phyloP scores from a whole-genome alignment of 1,284 basidiomycete genomes.

The Pholiota adiposa region DNA sequence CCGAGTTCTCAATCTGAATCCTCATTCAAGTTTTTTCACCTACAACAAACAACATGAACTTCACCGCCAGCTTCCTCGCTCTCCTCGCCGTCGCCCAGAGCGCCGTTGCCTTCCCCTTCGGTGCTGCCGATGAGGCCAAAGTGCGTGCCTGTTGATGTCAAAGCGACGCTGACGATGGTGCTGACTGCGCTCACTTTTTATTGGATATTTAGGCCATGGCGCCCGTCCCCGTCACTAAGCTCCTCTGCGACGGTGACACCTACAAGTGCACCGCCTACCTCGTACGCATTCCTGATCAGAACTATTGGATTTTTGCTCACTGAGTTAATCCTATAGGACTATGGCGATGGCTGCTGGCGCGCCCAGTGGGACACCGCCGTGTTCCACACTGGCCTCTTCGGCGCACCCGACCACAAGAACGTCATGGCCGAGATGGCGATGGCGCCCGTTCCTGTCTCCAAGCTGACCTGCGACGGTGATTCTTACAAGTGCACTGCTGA shows the following conservation, averaged over 20 bases:
- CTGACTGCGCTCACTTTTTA: neutral
- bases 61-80: slow-evolving; percentile 12
- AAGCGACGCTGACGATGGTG: too few relatives aligned
- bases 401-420: slow-evolving; percentile 7
- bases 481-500: slow-evolving; percentile 11
- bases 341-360: slow-evolving; percentile 12
- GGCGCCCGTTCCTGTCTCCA: slow-evolving; percentile 9
- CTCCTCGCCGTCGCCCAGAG: slow-evolving; percentile 13
- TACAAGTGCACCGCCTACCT: slow-evolving; percentile 15
- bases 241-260: slow-evolving; percentile 14
- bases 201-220: neutral
- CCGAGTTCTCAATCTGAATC: neutral
- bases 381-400: slow-evolving; percentile 17
- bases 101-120: slow-evolving; percentile 9
- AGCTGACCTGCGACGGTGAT: slow-evolving; percentile 11
- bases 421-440: neutral
- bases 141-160: neutral
- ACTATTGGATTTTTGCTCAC: neutral
- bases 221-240: slow-evolving; percentile 12
- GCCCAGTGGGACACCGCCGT: slow-evolving; percentile 14
- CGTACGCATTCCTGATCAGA: neutral
- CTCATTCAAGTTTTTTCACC: too few relatives aligned
- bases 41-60: slow-evolving; percentile 1
- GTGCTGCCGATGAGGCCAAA: neutral
- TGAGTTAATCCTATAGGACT: slow-evolving; percentile 11